Conservation (phyloP, 306 rosid genomes). For the Elaeagnus macrophylla region DNA sequence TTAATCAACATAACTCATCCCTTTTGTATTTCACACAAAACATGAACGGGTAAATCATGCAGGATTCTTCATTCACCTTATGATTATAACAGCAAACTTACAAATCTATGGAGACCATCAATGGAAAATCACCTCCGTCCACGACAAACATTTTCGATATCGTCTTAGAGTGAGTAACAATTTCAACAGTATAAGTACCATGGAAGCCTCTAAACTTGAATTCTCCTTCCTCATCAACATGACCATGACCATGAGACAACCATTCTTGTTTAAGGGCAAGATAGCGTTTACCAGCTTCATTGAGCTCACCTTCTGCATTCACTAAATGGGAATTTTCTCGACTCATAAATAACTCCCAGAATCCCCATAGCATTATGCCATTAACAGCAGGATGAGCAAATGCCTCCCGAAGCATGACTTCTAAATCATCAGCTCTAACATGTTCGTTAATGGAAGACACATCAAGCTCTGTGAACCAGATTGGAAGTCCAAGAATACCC, state of each 20-base stretch:
- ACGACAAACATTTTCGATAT: conserved; percentile 60
- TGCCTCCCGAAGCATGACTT: conserved; percentile 71
- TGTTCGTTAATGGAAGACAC: conserved; percentile 63
- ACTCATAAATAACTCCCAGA: conserved; percentile 88
- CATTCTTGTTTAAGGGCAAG: conserved; percentile 66
- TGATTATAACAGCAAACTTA: conserved; percentile 13
- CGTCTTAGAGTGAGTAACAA: conserved; percentile 36
- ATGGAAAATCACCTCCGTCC: conserved; percentile 56
- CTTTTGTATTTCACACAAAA: too few relatives aligned
- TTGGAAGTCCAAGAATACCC: conserved; percentile 65
- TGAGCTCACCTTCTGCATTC: conserved; percentile 77
- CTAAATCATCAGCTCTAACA: conserved; percentile 75
- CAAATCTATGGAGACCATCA: conserved; percentile 42
- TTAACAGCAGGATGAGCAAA: conserved; percentile 71
- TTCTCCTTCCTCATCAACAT: conserved; percentile 41
- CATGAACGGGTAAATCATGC: too few relatives aligned
- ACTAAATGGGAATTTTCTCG: conserved; percentile 63
- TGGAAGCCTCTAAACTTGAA: conserved; percentile 68
- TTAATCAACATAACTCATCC: too few relatives aligned
- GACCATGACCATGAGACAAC: conserved; percentile 56
- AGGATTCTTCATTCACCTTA: too few relatives aligned
- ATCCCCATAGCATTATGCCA: conserved; percentile 86
- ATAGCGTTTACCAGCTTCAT: conserved; percentile 69
- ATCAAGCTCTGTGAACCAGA: conserved; percentile 91
- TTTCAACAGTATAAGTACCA: conserved; percentile 60